Percentiles rank a stretch among this genome's conserved stretches.
Evolutionary conservation across 495 filamentous ascomycete species (phyloP).

Genomic region (Clavariopsis aquatica): DNA sequence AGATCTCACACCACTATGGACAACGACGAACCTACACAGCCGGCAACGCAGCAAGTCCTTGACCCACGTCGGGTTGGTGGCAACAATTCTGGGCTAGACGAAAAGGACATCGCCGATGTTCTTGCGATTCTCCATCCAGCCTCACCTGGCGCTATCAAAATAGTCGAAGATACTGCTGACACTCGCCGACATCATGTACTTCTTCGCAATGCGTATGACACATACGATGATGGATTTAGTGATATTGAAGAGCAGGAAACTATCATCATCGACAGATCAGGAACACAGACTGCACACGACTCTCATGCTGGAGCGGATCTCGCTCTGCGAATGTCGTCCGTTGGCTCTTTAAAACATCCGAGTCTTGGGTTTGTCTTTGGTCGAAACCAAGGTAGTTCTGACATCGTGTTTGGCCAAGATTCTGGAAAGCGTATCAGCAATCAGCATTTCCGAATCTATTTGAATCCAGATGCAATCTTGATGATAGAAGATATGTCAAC

Average conservation of each 20-base stretch:
- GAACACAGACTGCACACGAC: neutral
- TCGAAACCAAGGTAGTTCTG: slow-evolving; percentile 67
- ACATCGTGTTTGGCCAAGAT: slow-evolving; percentile 62
- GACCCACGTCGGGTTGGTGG: slow-evolving; percentile 77
- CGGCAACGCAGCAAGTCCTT: slow-evolving; percentile 76
- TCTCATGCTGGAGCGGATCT: slow-evolving; percentile 56
- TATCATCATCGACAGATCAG: slow-evolving; percentile 47
- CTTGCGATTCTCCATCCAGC: slow-evolving; percentile 84
- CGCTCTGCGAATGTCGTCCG: slow-evolving; percentile 74
- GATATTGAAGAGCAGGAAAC: slow-evolving; percentile 55
- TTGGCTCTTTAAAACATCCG: slow-evolving; percentile 57
- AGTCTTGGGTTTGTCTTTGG: slow-evolving; percentile 79
- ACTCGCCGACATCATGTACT: slow-evolving; percentile 61
- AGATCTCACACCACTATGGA: slow-evolving; percentile 35
- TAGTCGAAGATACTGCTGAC: slow-evolving; percentile 60
- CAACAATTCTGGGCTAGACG: slow-evolving; percentile 73
- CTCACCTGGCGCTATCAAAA: slow-evolving; percentile 67
- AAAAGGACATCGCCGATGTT: slow-evolving; percentile 81
- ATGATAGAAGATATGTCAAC: slow-evolving; percentile 93
- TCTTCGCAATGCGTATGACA: slow-evolving; percentile 23
- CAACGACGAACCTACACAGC: slow-evolving; percentile 54
- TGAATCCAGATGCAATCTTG: slow-evolving; percentile 73
- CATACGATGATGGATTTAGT: slow-evolving; percentile 39
- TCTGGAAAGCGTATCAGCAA: slow-evolving; percentile 73
- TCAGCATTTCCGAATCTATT: slow-evolving; percentile 84